Base-by-base conservation (phyloP, 331 rosid genomes). In the Quercus phellos region DNA sequence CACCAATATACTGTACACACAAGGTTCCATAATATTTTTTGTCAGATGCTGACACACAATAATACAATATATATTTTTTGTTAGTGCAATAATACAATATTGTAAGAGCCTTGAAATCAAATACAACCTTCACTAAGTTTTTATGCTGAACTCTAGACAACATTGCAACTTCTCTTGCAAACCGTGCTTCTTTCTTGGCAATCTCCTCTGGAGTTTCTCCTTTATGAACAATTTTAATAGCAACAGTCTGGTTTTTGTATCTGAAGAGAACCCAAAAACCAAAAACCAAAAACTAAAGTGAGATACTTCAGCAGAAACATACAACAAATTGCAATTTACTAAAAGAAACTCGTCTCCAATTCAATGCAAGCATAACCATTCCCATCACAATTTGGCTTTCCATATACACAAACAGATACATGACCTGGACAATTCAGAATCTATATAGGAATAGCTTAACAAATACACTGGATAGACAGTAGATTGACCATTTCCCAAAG, bases 151-250 rank as follows among this genome's bases (percentile, higher is more conserved):
- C 96, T 89, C 92, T 87, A 5, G 96, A 90, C 77, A 94, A 70
- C 98, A 90, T 92, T 51, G 90, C 94, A 77, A 94, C 96, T 86
- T 94, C 98, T 84, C 98, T 90, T 69, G 91, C 96, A 73, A 92
- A 94, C 56, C 94, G 85, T 8, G 83, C 90, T 83, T 92, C 97
- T 76, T 88, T 81, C 90, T 92, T 92, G 71, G 79, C 78, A 5
- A 89, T 86, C 55, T 94, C 98, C 60, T 92, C 97, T 6, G 88
- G 63, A 46, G 91, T 82, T 82, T 94, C 97, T 72, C 94, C 97
- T 85, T 87, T 88, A 77, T 89, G 92, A 82, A 90, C 85, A 80
- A 92, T 88, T 81, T 94, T 94, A 67, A 92, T 84, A 58, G 98
- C 98, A 79, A 94, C 97, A 67, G 88, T 90, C 89, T 90, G 91